phyloP scores from a whole-genome alignment of 768 basidiomycete genomes.

The Cystofilobasidium bisporidii region DNA sequence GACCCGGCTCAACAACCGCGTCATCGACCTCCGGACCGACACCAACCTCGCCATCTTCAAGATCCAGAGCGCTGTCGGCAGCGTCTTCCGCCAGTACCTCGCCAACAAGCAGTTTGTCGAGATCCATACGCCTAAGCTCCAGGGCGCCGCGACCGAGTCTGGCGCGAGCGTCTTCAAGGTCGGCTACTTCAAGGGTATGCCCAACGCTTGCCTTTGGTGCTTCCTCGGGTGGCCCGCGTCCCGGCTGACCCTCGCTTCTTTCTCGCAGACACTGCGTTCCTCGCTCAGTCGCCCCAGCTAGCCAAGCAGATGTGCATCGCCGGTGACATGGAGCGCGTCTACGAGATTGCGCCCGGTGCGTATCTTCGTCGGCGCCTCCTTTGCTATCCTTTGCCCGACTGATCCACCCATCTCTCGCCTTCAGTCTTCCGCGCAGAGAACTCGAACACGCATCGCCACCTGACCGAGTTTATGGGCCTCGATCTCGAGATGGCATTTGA shows the following conservation, averaged over 20 bases:
- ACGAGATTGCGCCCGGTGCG: slow-evolving; percentile 68
- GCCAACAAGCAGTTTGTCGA: slow-evolving; percentile 69
- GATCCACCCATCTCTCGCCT: background rate
- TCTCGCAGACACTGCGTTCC: slow-evolving; percentile 64
- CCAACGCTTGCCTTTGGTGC: background rate
- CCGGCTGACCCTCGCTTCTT: background rate
- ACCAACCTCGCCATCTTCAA: slow-evolving; percentile 94
- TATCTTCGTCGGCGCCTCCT: background rate
- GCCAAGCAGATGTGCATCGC: slow-evolving; percentile 99
- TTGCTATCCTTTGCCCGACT: background rate
- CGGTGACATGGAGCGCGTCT: slow-evolving; percentile 94
- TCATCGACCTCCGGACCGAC: slow-evolving; percentile 84
- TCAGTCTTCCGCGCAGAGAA: slow-evolving; percentile 94
- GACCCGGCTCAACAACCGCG: slow-evolving; percentile 86
- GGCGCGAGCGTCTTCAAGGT: slow-evolving; percentile 98
- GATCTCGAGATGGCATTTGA: slow-evolving; percentile 99
- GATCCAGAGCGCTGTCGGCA: slow-evolving; percentile 76
- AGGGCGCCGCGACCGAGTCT: slow-evolving; percentile 91
- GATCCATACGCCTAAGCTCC: slow-evolving; percentile 95
- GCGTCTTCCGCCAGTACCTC: slow-evolving; percentile 76
- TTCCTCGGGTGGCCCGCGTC: too few species aligned
- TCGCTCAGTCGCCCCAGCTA: slow-evolving; percentile 93
- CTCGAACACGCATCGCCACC: slow-evolving; percentile 87
- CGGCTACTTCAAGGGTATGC: slow-evolving; percentile 83
- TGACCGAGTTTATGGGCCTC: slow-evolving; percentile 96